Evolutionary conservation across 78 protist genomes (phyloP).

Genomic region (Dictyostelium purpureum): DNA sequence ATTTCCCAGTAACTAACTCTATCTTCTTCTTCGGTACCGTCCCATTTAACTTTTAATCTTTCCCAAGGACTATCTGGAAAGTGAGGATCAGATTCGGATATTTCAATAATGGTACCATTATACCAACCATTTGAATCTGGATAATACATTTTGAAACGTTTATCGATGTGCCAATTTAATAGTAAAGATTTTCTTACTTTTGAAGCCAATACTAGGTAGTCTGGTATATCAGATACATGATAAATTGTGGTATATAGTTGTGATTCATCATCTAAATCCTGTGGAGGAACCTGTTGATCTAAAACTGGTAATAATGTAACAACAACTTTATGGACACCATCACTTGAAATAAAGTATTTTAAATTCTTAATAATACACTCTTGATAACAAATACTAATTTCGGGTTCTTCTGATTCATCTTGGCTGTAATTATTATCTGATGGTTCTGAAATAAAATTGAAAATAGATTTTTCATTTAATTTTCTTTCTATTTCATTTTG

Average conservation of each 20-base stretch:
- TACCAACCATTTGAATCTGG: conserved; percentile 59
- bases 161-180: background rate
- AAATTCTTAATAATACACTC: conserved; percentile 10
- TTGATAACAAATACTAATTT: background rate
- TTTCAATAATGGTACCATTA: conserved; percentile 37
- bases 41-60: conserved; percentile 50
- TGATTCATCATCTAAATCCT: background rate
- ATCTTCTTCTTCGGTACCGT: conserved; percentile 38
- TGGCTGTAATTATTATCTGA: background rate
- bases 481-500: background rate
- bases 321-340: background rate
- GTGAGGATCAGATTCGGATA: conserved; percentile 43
- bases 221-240: conserved; percentile 71
- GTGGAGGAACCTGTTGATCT: background rate
- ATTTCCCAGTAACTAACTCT: conserved; percentile 70
- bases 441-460: background rate
- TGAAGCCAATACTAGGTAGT: conserved; percentile 54
- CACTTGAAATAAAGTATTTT: conserved; percentile 24
- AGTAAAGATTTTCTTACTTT: conserved; percentile 7
- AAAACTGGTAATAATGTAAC: background rate
- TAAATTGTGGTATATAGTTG: background rate
- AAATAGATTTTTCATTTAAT: background rate
- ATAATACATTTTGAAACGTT: conserved; percentile 63
- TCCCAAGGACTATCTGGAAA: conserved; percentile 76
- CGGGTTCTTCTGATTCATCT: background rate